Evolutionary conservation across 2,329 filamentous ascomycete genomes (phyloP).

Genomic region (Sporothrix phasma): DNA sequence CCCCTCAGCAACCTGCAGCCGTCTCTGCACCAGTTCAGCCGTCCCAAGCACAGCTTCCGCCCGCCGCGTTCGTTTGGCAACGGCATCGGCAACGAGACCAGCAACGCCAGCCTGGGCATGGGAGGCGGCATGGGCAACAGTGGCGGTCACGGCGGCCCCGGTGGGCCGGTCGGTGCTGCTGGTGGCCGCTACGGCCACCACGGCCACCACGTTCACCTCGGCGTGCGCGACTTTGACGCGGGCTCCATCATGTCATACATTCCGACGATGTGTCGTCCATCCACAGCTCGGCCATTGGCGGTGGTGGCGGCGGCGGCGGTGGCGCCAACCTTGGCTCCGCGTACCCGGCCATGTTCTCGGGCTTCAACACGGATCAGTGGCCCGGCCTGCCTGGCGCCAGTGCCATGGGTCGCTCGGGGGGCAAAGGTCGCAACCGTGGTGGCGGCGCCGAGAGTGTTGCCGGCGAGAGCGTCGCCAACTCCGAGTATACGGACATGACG

Average conservation of each 20-base stretch:
- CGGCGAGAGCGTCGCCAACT: constrained; percentile 85
- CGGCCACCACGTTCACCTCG: constrained; percentile 21
- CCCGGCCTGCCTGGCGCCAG: constrained; percentile 63
- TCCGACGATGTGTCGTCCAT: constrained; percentile 91
- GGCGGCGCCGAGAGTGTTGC: constrained; percentile 61
- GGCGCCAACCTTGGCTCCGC: constrained; percentile 66
- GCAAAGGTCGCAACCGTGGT: constrained; percentile 56
- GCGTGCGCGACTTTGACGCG: constrained; percentile 53
- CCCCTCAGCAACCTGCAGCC: constrained; percentile 93
- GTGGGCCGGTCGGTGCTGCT: not conserved
- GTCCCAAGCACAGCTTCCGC: constrained; percentile 85
- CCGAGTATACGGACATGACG: constrained; percentile 64
- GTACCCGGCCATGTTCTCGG: constrained; percentile 91
- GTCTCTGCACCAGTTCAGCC: constrained; percentile 87
- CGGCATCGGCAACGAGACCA: constrained; percentile 22
- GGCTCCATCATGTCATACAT: constrained; percentile 93
- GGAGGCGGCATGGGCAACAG: constrained; percentile 20
- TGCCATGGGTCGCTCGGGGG: constrained; percentile 47
- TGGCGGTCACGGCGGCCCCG: constrained; percentile 14
- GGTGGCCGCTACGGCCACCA: not conserved
- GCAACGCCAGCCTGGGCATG: constrained; percentile 19
- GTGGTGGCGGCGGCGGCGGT: constrained; percentile 57
- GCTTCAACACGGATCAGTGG: constrained; percentile 82
- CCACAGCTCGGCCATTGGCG: constrained; percentile 82
- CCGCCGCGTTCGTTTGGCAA: constrained; percentile 72